Evolutionary conservation across 345 rosid species (phyloP).

Genomic region (Fremontodendron californicum): DNA sequence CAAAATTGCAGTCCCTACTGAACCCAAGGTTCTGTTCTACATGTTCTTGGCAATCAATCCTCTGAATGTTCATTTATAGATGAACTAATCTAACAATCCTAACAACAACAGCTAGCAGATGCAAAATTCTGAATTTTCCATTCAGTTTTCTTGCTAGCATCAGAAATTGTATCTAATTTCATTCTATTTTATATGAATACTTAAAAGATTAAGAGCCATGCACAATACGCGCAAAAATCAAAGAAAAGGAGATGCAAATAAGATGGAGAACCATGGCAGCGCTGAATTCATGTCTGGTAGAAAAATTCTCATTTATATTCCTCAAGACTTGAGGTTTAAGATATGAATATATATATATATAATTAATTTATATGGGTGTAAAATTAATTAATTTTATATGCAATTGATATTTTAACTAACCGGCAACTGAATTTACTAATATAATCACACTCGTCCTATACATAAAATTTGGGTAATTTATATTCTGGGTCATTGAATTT

Average conservation of each 20-base stretch:
- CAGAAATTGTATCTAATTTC: slow-evolving; percentile 18
- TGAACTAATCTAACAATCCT: slow-evolving; percentile 2
- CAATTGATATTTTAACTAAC: too few species aligned
- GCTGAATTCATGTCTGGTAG: slow-evolving; percentile 29
- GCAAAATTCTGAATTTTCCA: background rate
- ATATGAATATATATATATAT: slow-evolving; percentile 27
- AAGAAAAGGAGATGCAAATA: too few species aligned
- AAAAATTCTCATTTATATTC: slow-evolving; percentile 41
- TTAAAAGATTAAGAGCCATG: slow-evolving; percentile 8
- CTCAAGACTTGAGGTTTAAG: slow-evolving; percentile 52
- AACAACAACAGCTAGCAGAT: background rate
- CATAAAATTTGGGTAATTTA: too few species aligned
- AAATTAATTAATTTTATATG: too few species aligned
- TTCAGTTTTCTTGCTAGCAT: slow-evolving; percentile 5
- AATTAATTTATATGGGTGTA: too few species aligned
- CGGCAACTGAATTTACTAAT: too few species aligned
- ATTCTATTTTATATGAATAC: background rate
- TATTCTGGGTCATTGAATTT: too few species aligned
- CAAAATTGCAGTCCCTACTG: slow-evolving; percentile 21
- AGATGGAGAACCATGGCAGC: slow-evolving; percentile 7
- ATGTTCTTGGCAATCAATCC: slow-evolving; percentile 29
- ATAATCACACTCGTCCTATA: too few species aligned
- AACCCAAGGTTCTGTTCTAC: slow-evolving; percentile 29
- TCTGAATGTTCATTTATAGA: slow-evolving; percentile 39
- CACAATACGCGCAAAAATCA: too few species aligned